Conservation (phyloP, 192 early-diverging fungal genomes). For the Globomyces pollinis-pini region DNA sequence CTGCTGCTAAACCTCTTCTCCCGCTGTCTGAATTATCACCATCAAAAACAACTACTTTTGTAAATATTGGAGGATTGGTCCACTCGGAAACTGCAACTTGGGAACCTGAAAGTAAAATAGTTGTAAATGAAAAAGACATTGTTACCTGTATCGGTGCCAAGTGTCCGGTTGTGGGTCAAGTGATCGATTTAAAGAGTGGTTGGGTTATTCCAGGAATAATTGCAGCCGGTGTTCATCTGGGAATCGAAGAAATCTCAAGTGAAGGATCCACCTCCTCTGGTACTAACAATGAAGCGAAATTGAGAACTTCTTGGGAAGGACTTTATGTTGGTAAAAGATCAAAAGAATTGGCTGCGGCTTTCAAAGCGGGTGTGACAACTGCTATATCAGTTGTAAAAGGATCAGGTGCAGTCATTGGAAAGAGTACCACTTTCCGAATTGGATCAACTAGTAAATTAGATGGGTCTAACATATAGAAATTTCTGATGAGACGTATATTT, state of each 20-base stretch:
- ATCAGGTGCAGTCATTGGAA: conserved; percentile 44
- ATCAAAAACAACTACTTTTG: not conserved
- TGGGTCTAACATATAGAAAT: not conserved
- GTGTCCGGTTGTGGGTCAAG: conserved; percentile 20
- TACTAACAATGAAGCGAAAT: no score
- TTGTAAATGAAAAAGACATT: conserved; percentile 45
- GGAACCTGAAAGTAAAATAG: not conserved
- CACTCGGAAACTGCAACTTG: not conserved
- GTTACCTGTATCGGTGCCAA: conserved; percentile 41
- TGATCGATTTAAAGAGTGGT: conserved; percentile 52
- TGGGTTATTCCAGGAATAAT: conserved; percentile 53
- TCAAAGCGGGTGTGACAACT: conserved; percentile 45
- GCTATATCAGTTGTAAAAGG: conserved; percentile 50
- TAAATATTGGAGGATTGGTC: not conserved
- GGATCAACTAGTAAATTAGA: conserved; percentile 40
- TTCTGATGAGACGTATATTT: not conserved
- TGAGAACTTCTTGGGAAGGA: no score
- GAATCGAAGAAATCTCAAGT: conserved; percentile 58
- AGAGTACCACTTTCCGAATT: conserved; percentile 61
- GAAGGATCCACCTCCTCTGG: conserved; percentile 41
- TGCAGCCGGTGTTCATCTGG: conserved; percentile 39
- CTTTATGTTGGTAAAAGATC: no score
- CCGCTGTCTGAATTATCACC: not conserved
- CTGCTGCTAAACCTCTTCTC: no score
- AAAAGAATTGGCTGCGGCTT: conserved; percentile 11